Base-by-base conservation (phyloP, 2,329 filamentous ascomycete genomes). In the Samsoniella hepiali region DNA sequence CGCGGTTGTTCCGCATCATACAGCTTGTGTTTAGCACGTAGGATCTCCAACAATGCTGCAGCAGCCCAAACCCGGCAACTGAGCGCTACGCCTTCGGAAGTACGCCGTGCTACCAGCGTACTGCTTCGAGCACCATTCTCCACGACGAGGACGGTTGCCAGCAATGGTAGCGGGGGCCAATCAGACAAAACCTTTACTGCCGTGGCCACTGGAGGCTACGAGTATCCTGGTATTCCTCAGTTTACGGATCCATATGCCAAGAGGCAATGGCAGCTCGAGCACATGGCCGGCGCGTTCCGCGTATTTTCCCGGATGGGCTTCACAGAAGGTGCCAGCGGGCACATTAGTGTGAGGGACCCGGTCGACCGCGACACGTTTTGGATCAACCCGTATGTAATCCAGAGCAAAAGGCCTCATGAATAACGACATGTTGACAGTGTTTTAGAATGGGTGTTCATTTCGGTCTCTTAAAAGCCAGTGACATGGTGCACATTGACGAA, bases 301-400 rank as follows among this genome's bases (percentile, higher is more conserved):
- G 69, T 68, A 66, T 74, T 70, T 69, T 72, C 72, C 2, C 71
- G 72, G 29, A 62, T 68, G 40, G 69, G 71, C 51, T 74, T 68
- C 65, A 71, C 69, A 13, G 72, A 74, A 44, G 72, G 72, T 3
- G 70, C 71, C 57, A 73, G 75, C n/a, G 75, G 75, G 4, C 88
- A 91, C 74, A 91, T 91, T 67, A 83, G 79, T 15, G 84, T 90
- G 1, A 81, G 87, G 13, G 88, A 91, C 70, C 87, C 88, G 0
- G 86, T 89, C 71, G 78, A 84, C 67, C 76, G 77, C 0, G 77
- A 84, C 65, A 79, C 80, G 15, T 88, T 90, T 75, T 91, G 89
- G 89, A 91, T 89, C 71, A 60, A 60, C 29, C 58, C 58, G 58
- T 60, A 53, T 3, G 45, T 49, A 7, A 6, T 22, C 8, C 31